Percentiles rank a stretch among this genome's conserved stretches.
phyloP scores from a whole-genome alignment of 2,329 filamentous ascomycete species.

The Pezizomycotina sp. region DNA sequence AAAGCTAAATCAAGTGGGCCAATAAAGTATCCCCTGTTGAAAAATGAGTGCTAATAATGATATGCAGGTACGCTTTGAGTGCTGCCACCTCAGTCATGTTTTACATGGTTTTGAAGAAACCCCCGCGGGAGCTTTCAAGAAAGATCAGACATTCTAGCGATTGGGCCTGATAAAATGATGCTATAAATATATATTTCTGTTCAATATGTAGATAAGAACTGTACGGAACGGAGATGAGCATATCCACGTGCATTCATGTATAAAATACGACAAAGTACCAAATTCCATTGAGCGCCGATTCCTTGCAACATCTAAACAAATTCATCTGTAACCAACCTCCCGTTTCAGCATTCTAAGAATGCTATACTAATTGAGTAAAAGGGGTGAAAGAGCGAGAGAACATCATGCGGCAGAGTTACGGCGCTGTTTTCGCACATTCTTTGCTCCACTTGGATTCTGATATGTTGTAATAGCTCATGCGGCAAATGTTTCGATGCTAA shows the following conservation, averaged over 20 bases:
- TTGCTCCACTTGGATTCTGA: conserved; percentile 45
- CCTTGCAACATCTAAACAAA: conserved; percentile 27
- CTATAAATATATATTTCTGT: conserved; percentile 3
- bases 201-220: no score
- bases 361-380: neutral
- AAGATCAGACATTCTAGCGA: conserved; percentile 61
- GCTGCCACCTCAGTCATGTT: conserved; percentile 85
- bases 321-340: no score
- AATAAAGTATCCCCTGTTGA: conserved; percentile 1
- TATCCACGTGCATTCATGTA: no score
- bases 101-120: conserved; percentile 85
- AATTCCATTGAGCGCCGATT: conserved; percentile 32
- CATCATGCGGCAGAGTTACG: conserved; percentile 1
- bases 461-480: conserved; percentile 63
- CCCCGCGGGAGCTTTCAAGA: conserved; percentile 52
- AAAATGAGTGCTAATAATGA: conserved; percentile 18
- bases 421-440: conserved; percentile 6
- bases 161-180: conserved; percentile 39
- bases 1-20: neutral
- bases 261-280: no score
- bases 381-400: neutral
- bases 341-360: conserved; percentile 23
- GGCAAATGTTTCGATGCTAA: conserved; percentile 72
- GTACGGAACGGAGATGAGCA: no score
- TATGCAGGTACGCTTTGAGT: conserved; percentile 62